phyloP scores from a whole-genome alignment of 345 rosid species.

The Pelargonium nanum region DNA sequence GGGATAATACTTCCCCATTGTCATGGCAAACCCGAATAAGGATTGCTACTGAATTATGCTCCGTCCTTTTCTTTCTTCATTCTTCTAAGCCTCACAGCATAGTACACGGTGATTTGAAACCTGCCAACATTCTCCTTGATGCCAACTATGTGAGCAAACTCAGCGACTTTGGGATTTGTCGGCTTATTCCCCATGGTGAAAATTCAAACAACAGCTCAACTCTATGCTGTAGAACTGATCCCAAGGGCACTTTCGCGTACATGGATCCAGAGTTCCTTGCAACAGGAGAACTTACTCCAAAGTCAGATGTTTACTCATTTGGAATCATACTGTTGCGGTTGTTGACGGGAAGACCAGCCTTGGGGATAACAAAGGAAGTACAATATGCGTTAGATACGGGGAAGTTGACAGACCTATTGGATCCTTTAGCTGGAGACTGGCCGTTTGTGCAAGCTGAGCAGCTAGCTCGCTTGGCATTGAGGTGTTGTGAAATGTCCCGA shows the following conservation, averaged over 20 bases:
- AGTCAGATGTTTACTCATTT: slow-evolving; percentile 81
- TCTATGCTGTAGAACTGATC: slow-evolving; percentile 36
- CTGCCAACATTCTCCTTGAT: slow-evolving; percentile 77
- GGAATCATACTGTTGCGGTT: slow-evolving; percentile 65
- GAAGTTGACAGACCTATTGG: slow-evolving; percentile 47
- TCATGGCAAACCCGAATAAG: slow-evolving; percentile 85
- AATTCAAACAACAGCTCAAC: slow-evolving; percentile 26
- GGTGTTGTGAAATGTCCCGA: slow-evolving; percentile 66
- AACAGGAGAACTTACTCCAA: slow-evolving; percentile 68
- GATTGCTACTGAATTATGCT: slow-evolving; percentile 72
- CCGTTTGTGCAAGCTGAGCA: slow-evolving; percentile 83
- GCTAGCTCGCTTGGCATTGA: slow-evolving; percentile 62
- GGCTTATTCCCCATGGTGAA: slow-evolving; percentile 26
- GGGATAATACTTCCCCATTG: slow-evolving; percentile 63
- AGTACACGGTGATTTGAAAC: slow-evolving; percentile 86
- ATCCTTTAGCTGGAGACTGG: slow-evolving; percentile 95
- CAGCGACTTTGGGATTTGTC: slow-evolving; percentile 76
- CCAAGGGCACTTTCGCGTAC: slow-evolving; percentile 62
- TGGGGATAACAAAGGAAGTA: slow-evolving; percentile 60
- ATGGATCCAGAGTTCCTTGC: slow-evolving; percentile 74
- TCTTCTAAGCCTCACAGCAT: slow-evolving; percentile 68
- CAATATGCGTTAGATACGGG: slow-evolving; percentile 51
- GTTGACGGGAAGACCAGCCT: slow-evolving; percentile 62
- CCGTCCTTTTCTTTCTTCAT: slow-evolving; percentile 78
- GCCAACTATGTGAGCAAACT: slow-evolving; percentile 66